Base-by-base conservation (phyloP, 495 filamentous ascomycete genomes). In the Recurvomyces mirabilis region DNA sequence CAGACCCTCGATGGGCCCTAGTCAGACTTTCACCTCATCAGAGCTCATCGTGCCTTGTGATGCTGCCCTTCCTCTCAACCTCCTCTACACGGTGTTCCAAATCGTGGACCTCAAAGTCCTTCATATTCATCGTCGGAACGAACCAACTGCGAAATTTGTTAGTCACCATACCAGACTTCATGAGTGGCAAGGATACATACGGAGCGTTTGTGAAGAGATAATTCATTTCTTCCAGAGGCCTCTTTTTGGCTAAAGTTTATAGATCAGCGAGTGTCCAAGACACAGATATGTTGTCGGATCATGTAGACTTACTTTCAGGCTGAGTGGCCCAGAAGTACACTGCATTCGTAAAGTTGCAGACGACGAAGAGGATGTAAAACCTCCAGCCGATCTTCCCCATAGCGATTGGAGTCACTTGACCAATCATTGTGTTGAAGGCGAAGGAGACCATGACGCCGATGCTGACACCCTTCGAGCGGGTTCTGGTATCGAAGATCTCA, bases 361-460 rank as follows among this genome's bases (percentile, higher is more conserved):
- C 53, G 24, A 48, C 71, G 53, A 79, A 77, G 12, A 79, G 61
- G 29, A 78, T 61, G 56, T 79, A 81, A 47, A 71, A 75, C 47
- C 73, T 71, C 67, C 74, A 80, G n/a, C 68, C 71, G 28, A 77
- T 72, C 29, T 63, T 60, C 21, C 64, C 62, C 53, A 80, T 70
- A 11, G 74, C 77, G 41, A 79, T 77, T 1, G 73, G 74, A 0
- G 68, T 56, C 10, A 81, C 67, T 53, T 83, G 79, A 0, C 79
- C 77, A 42, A 82, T 82, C 69, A 83, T 74, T 9, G 79, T 82
- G 63, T 82, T 83, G 65, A 83, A 82, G 4, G 77, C 78, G 54
- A 77, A 82, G 25, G 67, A 71, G 21, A 60, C 66, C 75, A 81
- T 78, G 2, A 74, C 77, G 1, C 77, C 77, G 47, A 82, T 70